phyloP scores from a whole-genome alignment of 1,284 basidiomycete species.

The Sutorius eximius region DNA sequence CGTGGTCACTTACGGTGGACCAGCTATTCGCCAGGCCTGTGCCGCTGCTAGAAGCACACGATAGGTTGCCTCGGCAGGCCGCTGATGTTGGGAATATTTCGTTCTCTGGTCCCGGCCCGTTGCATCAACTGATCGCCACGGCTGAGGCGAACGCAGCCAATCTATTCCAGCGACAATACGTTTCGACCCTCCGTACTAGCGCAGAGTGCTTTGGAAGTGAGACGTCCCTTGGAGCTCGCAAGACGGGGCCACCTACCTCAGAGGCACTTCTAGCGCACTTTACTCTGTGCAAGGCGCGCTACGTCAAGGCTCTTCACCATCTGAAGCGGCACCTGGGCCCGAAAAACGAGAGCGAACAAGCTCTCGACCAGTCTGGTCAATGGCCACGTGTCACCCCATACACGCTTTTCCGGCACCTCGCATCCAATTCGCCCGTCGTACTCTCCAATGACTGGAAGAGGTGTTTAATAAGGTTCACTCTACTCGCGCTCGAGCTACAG shows the following conservation, averaged over 20 bases:
- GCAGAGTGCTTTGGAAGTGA: constrained; percentile 15
- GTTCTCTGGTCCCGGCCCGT: neutral
- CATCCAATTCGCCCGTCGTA: constrained; percentile 5
- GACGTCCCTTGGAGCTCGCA: too few relatives aligned
- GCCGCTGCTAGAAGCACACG: neutral
- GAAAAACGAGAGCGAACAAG: neutral
- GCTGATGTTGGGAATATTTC: neutral
- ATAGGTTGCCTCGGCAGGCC: too few relatives aligned
- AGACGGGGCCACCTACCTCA: too few relatives aligned
- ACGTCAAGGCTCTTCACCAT: too few relatives aligned
- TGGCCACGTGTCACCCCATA: constrained; percentile 31
- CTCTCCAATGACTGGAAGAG: neutral
- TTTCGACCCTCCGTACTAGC: constrained; percentile 16
- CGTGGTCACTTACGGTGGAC: neutral
- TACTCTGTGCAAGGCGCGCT: too few relatives aligned
- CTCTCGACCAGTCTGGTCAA: neutral
- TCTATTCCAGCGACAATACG: constrained; percentile 21
- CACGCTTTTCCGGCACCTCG: constrained; percentile 25
- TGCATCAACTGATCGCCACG: constrained; percentile 11
- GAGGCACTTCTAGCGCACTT: too few relatives aligned
- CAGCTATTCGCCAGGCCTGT: constrained; percentile 14
- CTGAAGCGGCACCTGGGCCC: neutral
- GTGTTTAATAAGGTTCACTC: neutral
- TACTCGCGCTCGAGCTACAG: neutral
- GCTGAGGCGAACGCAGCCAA: neutral